Base-by-base conservation (phyloP, 2,329 filamentous ascomycete species). In the Chaetomiaceae sp. region DNA sequence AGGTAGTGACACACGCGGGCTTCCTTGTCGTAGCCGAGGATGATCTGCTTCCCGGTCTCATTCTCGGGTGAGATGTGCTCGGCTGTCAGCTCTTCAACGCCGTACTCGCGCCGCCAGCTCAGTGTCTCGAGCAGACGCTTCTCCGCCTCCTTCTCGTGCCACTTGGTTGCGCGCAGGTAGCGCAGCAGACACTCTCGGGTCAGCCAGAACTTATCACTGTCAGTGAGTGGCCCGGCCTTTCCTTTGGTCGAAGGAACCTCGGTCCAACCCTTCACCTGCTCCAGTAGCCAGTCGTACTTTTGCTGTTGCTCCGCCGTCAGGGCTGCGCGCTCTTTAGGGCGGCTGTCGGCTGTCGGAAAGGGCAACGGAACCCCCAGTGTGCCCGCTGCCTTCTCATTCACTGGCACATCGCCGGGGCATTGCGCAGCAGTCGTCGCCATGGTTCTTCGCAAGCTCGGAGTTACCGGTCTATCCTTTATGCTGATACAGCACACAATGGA, bases 11-110 rank as follows among this genome's bases (percentile, higher is more conserved):
- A 96, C 2, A 91, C 90, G n/a, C 92, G 79, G 45, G 80, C 87
- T 56, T 89, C 76, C 54, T 86, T 88, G 73, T 99, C 94, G 71
- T 84, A 99, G 37, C 94, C 94, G 18, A 94, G 71, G 53, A 95
- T 78, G 53, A 96, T 79, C 70, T 97, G 92, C 76, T 99, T 99
- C 61, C 94, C 94, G 9, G 92, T 97, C 74, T 92, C 90, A 69
- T 96, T 95, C 75, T 99, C 94, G 11, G 88, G 84, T 1, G 87
- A 90, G 65, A 97, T 92, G 72, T 95, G 87, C 8, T 96, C 91
- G 9, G 87, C 77, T 0, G 89, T 91, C 65, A 90, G 81, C 48
- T 80, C 84, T 56, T 88, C 82, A 53, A 95, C 77, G 43, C 90
- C 90, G 66, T 95, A 99, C 66, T 96, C 90, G 51, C 92, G 81